Percentiles rank a stretch among this genome's conserved stretches.
phyloP scores from a whole-genome alignment of 352 stramenopile genomes.

The Globisporangium cederbergense region DNA sequence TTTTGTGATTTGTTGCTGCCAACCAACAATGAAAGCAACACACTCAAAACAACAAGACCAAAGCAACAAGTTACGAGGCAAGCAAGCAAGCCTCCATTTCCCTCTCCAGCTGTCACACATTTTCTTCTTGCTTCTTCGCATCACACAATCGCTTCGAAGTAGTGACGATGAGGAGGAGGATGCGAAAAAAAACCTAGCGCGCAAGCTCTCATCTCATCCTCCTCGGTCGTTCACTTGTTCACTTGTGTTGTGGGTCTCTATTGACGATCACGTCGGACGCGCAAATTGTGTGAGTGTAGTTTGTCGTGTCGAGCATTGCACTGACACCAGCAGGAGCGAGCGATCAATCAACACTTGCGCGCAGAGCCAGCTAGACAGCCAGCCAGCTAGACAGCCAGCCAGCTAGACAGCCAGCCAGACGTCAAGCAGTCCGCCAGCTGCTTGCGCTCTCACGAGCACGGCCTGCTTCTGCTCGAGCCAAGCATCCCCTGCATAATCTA shows the following conservation, averaged over 20 bases:
- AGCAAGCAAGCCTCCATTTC: no score
- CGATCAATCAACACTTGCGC: constrained; percentile 1
- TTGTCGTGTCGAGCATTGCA: neutral
- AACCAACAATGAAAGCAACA: neutral
- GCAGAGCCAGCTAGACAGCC: neutral
- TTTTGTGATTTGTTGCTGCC: neutral
- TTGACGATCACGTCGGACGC: neutral
- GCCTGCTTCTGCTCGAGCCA: neutral
- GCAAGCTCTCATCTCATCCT: neutral
- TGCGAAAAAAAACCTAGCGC: neutral
- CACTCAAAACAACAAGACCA: no score
- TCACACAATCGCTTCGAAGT: neutral
- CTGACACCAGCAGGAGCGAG: neutral
- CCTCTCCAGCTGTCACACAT: constrained; percentile 3
- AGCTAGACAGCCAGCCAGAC: neutral
- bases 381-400: neutral
- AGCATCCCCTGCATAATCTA: neutral
- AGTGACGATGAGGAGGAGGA: no score
- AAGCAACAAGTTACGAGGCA: no score
- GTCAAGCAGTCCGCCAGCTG: neutral
- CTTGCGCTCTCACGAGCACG: neutral
- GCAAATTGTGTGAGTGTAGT: no score
- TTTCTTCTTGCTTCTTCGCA: neutral
- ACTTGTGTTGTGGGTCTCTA: neutral
- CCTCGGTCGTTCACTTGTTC: neutral